Evolutionary conservation across 768 basidiomycete species (phyloP), one percentile per base, ranked within the genome.

Genomic region (Filobasidium floriforme): DNA sequence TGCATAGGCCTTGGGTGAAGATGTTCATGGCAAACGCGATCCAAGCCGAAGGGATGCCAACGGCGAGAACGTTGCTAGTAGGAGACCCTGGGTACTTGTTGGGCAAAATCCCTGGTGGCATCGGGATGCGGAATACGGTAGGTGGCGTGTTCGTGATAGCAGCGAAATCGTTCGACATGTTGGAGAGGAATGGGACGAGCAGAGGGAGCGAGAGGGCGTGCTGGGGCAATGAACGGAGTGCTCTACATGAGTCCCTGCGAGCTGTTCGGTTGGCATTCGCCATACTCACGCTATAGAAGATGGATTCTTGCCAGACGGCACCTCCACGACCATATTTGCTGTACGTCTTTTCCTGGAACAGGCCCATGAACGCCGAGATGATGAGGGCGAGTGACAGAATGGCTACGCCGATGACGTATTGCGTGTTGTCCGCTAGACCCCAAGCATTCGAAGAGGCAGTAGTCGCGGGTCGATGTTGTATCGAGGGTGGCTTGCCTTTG

Each of bases 291-390:
- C 87, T 88, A 75, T 91, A 92, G 73, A 92, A 91, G 1, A 91
- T 82, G 2, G 86, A 87, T 77, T 91, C 90, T 71, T 83, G 85
- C 90, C 90, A 92, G 49, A 72, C 85, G 0, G 87, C 86, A 15
- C 54, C 54, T 2, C 54, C 26, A 4, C 54, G 54, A 0, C 89
- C 89, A 70, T 89, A 89, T 52, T 78, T 81, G 62, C 77, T 81
- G 75, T 88, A 92, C 9, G 89, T 90, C 62, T 81, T 81, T 74
- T 91, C 89, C 81, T 91, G 89, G 43, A 89, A 79, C 28, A 88
- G 73, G 1, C 90, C 90, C 51, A 89, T 82, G 6, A 85, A 76
- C 0, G 85, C 88, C 0, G 86, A 86, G 61, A 88, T 82, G 57
- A 90, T 75, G 49, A 89, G 80, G 0, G 89, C 88, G 3, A 82